Evolutionary conservation across 2,329 filamentous ascomycete species (phyloP), one percentile per base, ranked within the genome.

Genomic region (Diaporthe destruens): DNA sequence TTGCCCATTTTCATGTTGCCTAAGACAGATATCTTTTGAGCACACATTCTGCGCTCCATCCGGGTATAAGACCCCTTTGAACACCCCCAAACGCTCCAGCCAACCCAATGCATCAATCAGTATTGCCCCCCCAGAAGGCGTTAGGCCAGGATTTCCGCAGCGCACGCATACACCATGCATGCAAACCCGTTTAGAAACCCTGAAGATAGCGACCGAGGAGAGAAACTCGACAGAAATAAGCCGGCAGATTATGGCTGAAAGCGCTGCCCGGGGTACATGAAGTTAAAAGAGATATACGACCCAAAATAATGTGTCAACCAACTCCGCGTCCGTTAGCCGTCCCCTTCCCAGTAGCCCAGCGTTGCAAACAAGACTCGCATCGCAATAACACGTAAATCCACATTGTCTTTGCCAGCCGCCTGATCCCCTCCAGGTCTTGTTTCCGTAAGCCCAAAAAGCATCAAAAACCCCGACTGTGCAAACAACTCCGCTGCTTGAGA

Each of bases 401-500:
- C 53, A 65, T 55, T 71, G 54, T 69, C 71, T 73, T 71, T 73
- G 73, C 73, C 68, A 44, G 39, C 73, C 72, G 71, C 73, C 73
- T 69, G 72, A 72, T 72, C 70, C 68, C 54, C 68, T 65, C 68
- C 71, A 69, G 71, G 73, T 71, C 67, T 73, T 71, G 71, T 73
- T 74, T 68, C 71, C 71, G 69, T 73, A 53, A 71, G 69, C 63
- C 68, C 71, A 59, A 73, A 69, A 74, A 71, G 71, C 71, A 74
- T 71, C 73, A 71, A 63, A 61, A 70, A 71, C 79, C 75, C 76
- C 75, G 74, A 77, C 78, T 77, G 75, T 78, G 82, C 82, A 84
- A 80, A 80, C 77, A 81, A 77, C 75, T 75, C 76, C 77, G 79
- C 79, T 73, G 72, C 61, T 65, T 74, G 74, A 74, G 67, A 65